Evolutionary conservation across 2,329 filamentous ascomycete genomes (phyloP), one percentile per base, ranked within the genome.

Genomic region (Macrophomina tecta): DNA sequence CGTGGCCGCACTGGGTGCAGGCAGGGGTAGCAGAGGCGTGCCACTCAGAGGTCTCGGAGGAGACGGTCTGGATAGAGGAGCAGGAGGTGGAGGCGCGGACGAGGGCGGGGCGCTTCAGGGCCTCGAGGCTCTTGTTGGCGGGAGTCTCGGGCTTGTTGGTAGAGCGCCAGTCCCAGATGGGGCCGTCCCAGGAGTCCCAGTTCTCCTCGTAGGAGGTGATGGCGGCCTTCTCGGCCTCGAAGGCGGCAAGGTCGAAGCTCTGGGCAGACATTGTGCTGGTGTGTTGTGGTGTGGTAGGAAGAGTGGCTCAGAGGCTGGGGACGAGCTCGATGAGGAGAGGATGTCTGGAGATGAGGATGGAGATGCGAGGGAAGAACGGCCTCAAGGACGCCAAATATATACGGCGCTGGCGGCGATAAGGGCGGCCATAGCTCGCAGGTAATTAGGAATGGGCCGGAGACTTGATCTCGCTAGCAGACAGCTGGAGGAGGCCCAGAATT

Each of bases 331-430:
- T 89, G 61, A 40, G 30, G 28, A 98, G 83, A 9, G 95, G 94
- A 55, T 94, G 90, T 88, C 96, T 94, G 65, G 98, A 87, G 73
- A 97, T 90, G 77, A 90, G 90, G 72, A 98, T 95, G 80, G 97
- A 98, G 55, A 98, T 82, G 16, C 28, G 49, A 28, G 9, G 63
- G 51, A 8, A n/a, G 63, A 16, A 7, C n/a, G 62, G 12, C 23
- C 51, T 53, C n/a, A 4, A 18, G 14, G 58, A 14, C 16, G 23
- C n/a, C 32, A 36, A 62, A 62, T 62, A 62, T 62, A 62, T 62
- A 62, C 58, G 58, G 58, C 49, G 58, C 58, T 51, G 45, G 58
- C 58, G 58, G 58, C 58, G 58, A 62, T 49, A 49, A 62, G 42
- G 46, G 58, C 58, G 58, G 58, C 45, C 58, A 62, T 23, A 38